Base-by-base conservation (phyloP, 257 asterid genomes). In the Solanum verrucosum region DNA sequence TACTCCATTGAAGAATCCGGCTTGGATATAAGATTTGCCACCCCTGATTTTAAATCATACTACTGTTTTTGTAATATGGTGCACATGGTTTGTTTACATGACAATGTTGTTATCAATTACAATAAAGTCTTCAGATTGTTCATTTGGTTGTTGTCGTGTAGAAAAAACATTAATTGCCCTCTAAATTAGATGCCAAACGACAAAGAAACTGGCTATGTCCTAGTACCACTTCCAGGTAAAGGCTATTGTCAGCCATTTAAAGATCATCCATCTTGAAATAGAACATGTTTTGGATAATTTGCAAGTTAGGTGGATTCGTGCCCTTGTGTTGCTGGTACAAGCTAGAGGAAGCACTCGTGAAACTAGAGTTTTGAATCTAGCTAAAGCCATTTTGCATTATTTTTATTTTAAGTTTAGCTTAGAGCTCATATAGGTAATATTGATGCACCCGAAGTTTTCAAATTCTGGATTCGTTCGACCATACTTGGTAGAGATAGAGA, bases 1-100 rank as follows among this genome's bases (percentile, higher is more conserved):
- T n/a, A 87, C 98, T 79, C 96, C 98, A 34, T 67, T 95, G 56
- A 90, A 90, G 77, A 92, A 91, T 89, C 95, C 98, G 34, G 95
- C 98, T 5, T 96, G 98, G 98, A 85, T 96, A 90, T 96, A 87
- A 42, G 63, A 34, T 84, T 63, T 2, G 37, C 29, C 38, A 60
- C 59, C 77, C 87, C 38, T 81, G 18, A 11, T 81, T 20, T 74
- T 35, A 37, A 79, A 46, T 29, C 40, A 10, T 31, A 9, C 3
- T 9, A 81, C 68, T 29, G 5, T 81, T 31, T 11, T 21, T 81
- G 85, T 29, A 46, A 81, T n/a, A n/a, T 77, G 83, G 25, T 16
- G 40, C n/a, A 34, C 27, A 18, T 33, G 46, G 46, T 42, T 73
- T 35, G 29, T 20, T 35, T 20, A 9, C 29, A 35, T 20, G 82